Conservation (phyloP, 495 filamentous ascomycete genomes). For the Apiosordaria backusii region DNA sequence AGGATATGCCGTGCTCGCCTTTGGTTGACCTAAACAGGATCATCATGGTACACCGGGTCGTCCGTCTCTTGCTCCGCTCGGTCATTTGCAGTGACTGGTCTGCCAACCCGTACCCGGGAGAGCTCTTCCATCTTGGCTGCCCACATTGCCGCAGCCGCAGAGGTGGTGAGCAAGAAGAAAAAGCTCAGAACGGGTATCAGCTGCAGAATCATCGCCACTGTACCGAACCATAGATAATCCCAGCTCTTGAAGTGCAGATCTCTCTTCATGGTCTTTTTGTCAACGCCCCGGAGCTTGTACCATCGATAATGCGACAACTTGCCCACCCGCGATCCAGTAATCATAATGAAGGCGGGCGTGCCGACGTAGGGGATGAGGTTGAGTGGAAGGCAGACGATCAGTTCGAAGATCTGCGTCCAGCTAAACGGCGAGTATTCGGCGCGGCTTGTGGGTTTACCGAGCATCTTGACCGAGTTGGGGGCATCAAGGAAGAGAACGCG, state of each 20-base stretch:
- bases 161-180: conserved; percentile 78
- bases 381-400: conserved; percentile 74
- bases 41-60: conserved; percentile 32
- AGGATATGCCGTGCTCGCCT: no score
- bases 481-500: conserved; percentile 62
- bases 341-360: conserved; percentile 69
- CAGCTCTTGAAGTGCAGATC: conserved; percentile 66
- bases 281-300: conserved; percentile 76
- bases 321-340: conserved; percentile 59
- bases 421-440: conserved; percentile 69
- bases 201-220: conserved; percentile 56
- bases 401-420: conserved; percentile 71
- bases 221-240: conserved; percentile 60
- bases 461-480: conserved; percentile 61
- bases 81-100: conserved; percentile 21
- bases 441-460: conserved; percentile 68
- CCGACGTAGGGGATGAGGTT: conserved; percentile 88
- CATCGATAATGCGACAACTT: conserved; percentile 64
- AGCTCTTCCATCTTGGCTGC: conserved; percentile 55
- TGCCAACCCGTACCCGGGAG: conserved; percentile 26
- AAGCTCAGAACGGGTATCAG: conserved; percentile 83
- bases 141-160: conserved; percentile 82
- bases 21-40: conserved; percentile 19
- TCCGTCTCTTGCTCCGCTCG: conserved; percentile 10
- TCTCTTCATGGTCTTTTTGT: conserved; percentile 56